Base-by-base conservation (phyloP, 148 eudicot species). In the Heliosperma pusillum region DNA sequence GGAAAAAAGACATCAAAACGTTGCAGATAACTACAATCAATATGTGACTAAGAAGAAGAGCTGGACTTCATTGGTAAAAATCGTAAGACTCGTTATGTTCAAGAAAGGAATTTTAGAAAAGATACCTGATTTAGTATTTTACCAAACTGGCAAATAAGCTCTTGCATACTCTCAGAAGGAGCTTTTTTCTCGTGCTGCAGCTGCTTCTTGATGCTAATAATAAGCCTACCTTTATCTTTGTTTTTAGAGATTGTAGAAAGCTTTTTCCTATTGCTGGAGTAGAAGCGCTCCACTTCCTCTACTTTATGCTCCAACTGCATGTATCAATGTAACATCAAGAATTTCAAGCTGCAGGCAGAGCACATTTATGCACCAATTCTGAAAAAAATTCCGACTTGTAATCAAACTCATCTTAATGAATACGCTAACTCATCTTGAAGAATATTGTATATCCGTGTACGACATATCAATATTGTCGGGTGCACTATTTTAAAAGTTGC, bases 131-230 rank as follows among this genome's bases (percentile, higher is more conserved):
- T 90, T 30, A 93, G 36, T 56, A 90, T 78, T 63, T 81, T 74
- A 66, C 90, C 93, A 83, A 90, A 90, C 60, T 93, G 96, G 71
- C 84, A 86, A 81, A 90, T 88, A 71, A 93, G 91, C 52, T 86
- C 91, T 78, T 87, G 88, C 97, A 90, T 93, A 85, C 93, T 86
- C 88, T 89, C 85, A 19, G 90, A 76, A 71, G 93, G 88, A 74
- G 80, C 85, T 57, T 86, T 83, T 69, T 85, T 85, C 71, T 76
- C 84, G 47, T 83, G 88, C 74, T 80, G 85, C 80, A 78, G 88
- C 74, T 80, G 85, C 80, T 78, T 87, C 71, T 84, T 85, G 55
- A 80, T 74, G 82, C 82, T 70, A 20, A 87, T 75, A 30, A 79
- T 44, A 74, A 78, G 83, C 60, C 81, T 83, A 44, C 74, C 89